These are phyloP conservation scores for Chalara sp. DNA, from an alignment of 2,329 filamentous ascomycete genomes.

Conservation along the genomic window DNA sequence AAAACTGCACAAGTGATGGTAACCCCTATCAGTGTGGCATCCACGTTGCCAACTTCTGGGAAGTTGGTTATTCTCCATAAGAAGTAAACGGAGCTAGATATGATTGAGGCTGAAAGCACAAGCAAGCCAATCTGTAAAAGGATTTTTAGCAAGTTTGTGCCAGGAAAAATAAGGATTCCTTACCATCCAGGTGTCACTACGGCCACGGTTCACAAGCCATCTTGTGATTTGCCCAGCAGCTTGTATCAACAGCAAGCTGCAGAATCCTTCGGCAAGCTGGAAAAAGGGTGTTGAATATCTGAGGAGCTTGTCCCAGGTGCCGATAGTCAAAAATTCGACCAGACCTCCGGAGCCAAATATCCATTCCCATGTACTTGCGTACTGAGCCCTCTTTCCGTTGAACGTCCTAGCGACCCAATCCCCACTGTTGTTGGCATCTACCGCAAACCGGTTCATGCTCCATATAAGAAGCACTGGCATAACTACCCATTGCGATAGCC, in stretches of 20 bases:
- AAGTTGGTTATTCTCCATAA: slow-evolving; percentile 93
- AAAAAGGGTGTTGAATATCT: slow-evolving; percentile 91
- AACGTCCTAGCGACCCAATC: slow-evolving; percentile 82
- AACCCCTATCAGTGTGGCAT: slow-evolving; percentile 86
- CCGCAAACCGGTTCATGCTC: slow-evolving; percentile 90
- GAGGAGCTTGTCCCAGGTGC: slow-evolving; percentile 81
- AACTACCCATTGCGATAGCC: slow-evolving; percentile 77
- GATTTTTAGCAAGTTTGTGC: slow-evolving; percentile 7
- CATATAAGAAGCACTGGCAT: slow-evolving; percentile 86
- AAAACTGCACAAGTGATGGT: slow-evolving; percentile 91
- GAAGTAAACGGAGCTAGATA: slow-evolving; percentile 92
- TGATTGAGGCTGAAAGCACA: slow-evolving; percentile 80
- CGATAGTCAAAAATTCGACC: slow-evolving; percentile 72
- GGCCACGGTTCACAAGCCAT: slow-evolving; percentile 88
- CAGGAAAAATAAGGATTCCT: slow-evolving; percentile 28
- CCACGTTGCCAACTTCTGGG: slow-evolving; percentile 85
- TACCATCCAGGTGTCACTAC: slow-evolving; percentile 96
- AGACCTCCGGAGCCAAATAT: slow-evolving; percentile 81
- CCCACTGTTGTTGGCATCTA: slow-evolving; percentile 66
- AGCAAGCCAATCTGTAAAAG: slow-evolving; percentile 70
- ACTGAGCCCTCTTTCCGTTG: slow-evolving; percentile 55
- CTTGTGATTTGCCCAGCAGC: slow-evolving; percentile 88
- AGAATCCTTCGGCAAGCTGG: slow-evolving; percentile 93
- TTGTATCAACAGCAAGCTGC: slow-evolving; percentile 91
- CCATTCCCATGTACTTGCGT: slow-evolving; percentile 72